phyloP scores from a whole-genome alignment of 441 rosid species.

The Erodium trifolium region DNA sequence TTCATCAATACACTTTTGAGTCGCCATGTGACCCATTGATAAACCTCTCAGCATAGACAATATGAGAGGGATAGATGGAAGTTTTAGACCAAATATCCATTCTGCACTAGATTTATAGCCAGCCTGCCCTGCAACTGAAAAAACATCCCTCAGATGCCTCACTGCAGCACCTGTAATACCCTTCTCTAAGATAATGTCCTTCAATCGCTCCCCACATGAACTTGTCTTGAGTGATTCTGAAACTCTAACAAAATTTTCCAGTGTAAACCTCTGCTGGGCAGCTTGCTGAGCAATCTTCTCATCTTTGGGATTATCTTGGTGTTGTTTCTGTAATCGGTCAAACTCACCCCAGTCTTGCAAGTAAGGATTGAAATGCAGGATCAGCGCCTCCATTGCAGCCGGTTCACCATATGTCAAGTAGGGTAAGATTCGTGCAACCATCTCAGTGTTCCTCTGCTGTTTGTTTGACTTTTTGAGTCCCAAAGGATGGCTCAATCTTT shows the following conservation, averaged over 20 bases:
- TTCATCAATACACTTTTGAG: constrained; percentile 82
- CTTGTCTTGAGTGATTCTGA: constrained; percentile 99
- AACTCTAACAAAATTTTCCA: constrained; percentile 95
- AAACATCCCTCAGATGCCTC: constrained; percentile 65
- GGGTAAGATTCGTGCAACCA: constrained; percentile 99
- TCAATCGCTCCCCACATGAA: constrained; percentile 97
- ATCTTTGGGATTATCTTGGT: constrained; percentile 72
- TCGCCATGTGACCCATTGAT: constrained; percentile 94
- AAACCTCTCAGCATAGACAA: constrained; percentile 94
- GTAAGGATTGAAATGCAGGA: constrained; percentile 84
- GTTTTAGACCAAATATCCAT: constrained; percentile 75
- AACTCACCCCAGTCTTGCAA: constrained; percentile 91
- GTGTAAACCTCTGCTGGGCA: constrained; percentile 65
- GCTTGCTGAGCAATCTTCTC: constrained; percentile 69
- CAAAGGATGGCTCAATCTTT: constrained; percentile 86
- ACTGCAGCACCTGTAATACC: constrained; percentile 86
- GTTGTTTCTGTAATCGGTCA: constrained; percentile 68
- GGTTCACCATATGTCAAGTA: constrained; percentile 99
- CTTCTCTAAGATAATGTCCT: constrained; percentile 89
- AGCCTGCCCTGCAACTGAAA: constrained; percentile 72
- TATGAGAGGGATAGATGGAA: constrained; percentile 85
- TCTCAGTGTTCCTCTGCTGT: constrained; percentile 98
- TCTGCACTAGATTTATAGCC: constrained; percentile 66
- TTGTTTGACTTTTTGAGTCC: constrained; percentile 92
- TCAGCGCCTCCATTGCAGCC: constrained; percentile 98